Base-by-base conservation (phyloP, 352 stramenopile genomes). In the Globisporangium recalcitrans region DNA sequence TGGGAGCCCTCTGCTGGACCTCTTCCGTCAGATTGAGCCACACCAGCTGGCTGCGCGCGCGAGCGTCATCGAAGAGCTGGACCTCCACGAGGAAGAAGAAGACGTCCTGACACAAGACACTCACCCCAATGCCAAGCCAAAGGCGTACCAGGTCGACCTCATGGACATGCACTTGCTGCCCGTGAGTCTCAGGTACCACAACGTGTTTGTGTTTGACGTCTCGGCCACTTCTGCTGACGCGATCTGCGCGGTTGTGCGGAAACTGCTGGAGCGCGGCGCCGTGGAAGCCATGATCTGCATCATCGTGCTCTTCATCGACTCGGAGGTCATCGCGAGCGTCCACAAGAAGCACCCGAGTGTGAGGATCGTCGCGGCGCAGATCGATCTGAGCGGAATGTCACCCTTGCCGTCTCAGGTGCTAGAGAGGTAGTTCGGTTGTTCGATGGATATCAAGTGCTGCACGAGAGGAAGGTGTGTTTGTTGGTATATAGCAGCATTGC, bases 281-380 rank as follows among this genome's bases (percentile, higher is more conserved):
- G 66, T 82, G 9, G 72, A 82, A 16, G 46, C 62, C 2, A 78
- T 78, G 65, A 65, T 85, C 47, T 75, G 68, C 9, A 31, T 89
- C 1, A 77, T 86, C 6, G 53, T 77, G 13, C 46, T 87, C 0
- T 74, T 85, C 29, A 67, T 73, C 1, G 67, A 71, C 0, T 56
- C 59, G 0, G 70, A 82, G 24, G 69, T 74, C 3, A 71, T 83
- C 16, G 67, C 58, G 16, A 74, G 67, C 21, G 40, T 88, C 8
- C 71, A 73, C 24, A 56, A 56, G 3, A 55, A 40, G 24, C 81
- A 80, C 49, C 73, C 77, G 0, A 42, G 60, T 11, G 61, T 76
- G 0, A 49, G 36, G 29, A 66, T 77, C 62, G 67, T 77, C 19
- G 48, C 73, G 0, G 67, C 70, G 38, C 70, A 80, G 54, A 65